These are phyloP conservation scores for Cudoniella acicularis DNA, from an alignment of 495 filamentous ascomycete species.

Conservation along the genomic window DNA sequence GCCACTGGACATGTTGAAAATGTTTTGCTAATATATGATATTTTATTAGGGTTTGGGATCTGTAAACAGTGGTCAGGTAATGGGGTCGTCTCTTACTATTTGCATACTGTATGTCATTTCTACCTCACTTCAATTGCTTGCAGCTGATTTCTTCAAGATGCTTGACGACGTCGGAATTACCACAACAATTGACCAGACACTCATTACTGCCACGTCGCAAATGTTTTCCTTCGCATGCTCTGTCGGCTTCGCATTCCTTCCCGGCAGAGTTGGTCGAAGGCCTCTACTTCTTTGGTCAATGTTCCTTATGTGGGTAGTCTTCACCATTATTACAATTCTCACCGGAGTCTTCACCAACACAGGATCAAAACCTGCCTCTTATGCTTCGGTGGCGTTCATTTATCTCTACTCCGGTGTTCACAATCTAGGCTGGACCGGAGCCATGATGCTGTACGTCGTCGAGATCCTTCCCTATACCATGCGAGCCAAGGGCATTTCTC, in stretches of 20 bases:
- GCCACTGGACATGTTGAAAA: no score
- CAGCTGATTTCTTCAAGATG: neutral
- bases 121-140: conserved; percentile 14
- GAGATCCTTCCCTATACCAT: conserved; percentile 22
- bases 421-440: conserved; percentile 13
- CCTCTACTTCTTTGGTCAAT: conserved; percentile 3
- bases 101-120: conserved; percentile 4
- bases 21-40: neutral
- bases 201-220: conserved; percentile 25
- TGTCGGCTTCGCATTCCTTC: conserved; percentile 9
- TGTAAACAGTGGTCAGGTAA: conserved; percentile 27
- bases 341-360: conserved; percentile 5
- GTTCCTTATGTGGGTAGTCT: conserved; percentile 7
- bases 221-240: conserved; percentile 11
- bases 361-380: neutral
- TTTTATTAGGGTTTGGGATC: conserved; percentile 7
- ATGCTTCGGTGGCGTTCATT: conserved; percentile 14
- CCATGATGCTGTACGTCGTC: conserved; percentile 27
- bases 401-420: conserved; percentile 12
- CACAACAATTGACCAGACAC: conserved; percentile 30
- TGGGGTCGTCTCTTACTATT: conserved; percentile 28
- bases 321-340: conserved; percentile 3
- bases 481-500: conserved; percentile 11
- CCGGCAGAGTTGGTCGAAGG: conserved; percentile 6
- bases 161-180: conserved; percentile 28